Percentiles rank a stretch among this genome's conserved stretches.
These are phyloP conservation scores for Nicotiana attenuata DNA, from an alignment of 257 asterid species.

Conservation along the genomic window DNA sequence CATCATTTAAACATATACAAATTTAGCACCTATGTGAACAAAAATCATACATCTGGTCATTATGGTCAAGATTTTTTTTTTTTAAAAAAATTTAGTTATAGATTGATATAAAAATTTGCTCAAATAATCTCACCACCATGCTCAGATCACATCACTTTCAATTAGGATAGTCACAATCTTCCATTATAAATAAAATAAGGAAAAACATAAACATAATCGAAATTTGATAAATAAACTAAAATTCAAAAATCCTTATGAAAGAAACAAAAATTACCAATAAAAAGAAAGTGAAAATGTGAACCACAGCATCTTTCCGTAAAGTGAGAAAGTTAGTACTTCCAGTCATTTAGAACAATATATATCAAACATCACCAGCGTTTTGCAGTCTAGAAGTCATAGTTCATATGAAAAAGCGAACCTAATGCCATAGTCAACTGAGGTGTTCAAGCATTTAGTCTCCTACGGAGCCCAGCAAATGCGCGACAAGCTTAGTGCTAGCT, in stretches of 20 bases:
- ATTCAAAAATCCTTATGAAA: not conserved
- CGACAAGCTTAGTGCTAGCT: too few species aligned
- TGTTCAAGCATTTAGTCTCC: too few species aligned
- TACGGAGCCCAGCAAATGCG: too few species aligned
- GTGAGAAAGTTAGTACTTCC: not conserved
- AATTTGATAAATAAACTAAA: not conserved
- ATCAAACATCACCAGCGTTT: not conserved
- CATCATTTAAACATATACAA: not conserved
- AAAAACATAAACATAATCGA: not conserved
- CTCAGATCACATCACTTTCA: not conserved
- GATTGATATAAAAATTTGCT: not conserved
- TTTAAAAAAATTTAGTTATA: not conserved
- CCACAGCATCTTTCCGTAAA: not conserved
- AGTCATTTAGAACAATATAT: not conserved
- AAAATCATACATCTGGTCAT: not conserved
- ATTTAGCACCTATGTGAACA: not conserved
- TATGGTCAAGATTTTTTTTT: not conserved
- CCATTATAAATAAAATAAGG: not conserved
- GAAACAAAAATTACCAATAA: not conserved
- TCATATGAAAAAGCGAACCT: too few species aligned
- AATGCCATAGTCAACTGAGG: too few species aligned
- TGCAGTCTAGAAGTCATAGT: too few species aligned
- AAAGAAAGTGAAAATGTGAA: not conserved
- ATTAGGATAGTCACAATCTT: not conserved
- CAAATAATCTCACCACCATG: not conserved